A percentile compares a stretch with the other conserved stretches of the same genome.
phyloP scores from a whole-genome alignment of 176 grass and related monocot genomes.

The Zizania latifolia region DNA sequence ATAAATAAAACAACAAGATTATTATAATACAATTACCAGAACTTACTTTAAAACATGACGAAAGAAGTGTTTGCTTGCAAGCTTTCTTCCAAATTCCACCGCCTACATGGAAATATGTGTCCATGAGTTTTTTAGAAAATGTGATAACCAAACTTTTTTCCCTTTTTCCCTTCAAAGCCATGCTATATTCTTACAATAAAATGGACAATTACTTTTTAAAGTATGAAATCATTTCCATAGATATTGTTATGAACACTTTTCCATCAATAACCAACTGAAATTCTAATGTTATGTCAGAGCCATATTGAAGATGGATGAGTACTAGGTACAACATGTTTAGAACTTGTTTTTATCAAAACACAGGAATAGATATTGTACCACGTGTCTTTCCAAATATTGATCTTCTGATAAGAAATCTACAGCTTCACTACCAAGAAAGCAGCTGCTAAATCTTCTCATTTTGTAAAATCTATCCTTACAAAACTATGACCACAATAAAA shows the following conservation, averaged over 20 bases:
- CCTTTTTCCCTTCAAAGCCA: too few species aligned
- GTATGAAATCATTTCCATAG: neutral
- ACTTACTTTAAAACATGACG: conserved; percentile 77
- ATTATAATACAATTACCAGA: conserved; percentile 11
- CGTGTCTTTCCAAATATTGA: conserved; percentile 81
- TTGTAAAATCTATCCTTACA: too few species aligned
- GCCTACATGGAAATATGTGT: too few species aligned
- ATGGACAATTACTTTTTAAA: neutral
- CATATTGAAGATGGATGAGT: conserved; percentile 10
- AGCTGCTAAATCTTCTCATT: too few species aligned
- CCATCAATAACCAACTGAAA: neutral
- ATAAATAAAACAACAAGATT: neutral
- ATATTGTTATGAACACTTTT: neutral
- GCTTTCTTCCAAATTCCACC: too few species aligned
- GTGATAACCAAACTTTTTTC: neutral
- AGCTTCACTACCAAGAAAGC: too few species aligned
- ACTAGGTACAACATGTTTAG: too few species aligned
- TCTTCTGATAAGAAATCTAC: too few species aligned
- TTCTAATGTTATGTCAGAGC: neutral
- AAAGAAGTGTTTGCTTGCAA: too few species aligned
- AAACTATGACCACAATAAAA: too few species aligned
- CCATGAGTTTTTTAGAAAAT: neutral
- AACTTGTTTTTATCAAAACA: neutral
- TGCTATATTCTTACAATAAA: too few species aligned
- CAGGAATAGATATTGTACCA: conserved; percentile 38